Evolutionary conservation across 164 flowering plant species (phyloP).

Genomic region (Vitis cinerea): DNA sequence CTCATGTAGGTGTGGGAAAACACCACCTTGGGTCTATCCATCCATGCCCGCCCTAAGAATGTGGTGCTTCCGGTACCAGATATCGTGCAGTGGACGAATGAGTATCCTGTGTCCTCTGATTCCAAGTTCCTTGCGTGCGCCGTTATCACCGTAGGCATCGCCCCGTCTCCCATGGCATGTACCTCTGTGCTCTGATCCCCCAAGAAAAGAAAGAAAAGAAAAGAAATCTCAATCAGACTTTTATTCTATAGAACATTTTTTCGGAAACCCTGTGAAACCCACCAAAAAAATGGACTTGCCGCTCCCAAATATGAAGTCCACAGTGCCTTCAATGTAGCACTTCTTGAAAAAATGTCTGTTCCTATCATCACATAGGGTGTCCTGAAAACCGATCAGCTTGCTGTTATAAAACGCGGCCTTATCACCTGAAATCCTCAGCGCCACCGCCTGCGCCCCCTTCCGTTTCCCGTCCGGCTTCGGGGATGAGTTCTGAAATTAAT

Average conservation of each 20-base stretch:
- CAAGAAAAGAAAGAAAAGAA: no score
- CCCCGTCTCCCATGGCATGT: conserved; percentile 24
- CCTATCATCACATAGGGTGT: conserved; percentile 60
- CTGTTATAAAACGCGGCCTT: conserved; percentile 58
- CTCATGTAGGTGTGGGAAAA: conserved; percentile 39
- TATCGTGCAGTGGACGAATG: conserved; percentile 44
- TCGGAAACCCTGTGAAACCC: no score
- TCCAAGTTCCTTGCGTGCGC: conserved; percentile 41
- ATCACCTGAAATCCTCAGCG: conserved; percentile 49
- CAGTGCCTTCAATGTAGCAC: conserved; percentile 74
- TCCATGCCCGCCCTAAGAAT: conserved; percentile 50
- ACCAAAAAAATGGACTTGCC: conserved; percentile 36
- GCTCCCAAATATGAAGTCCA: conserved; percentile 78
- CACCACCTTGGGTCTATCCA: conserved; percentile 25
- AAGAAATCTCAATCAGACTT: no score
- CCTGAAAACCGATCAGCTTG: conserved; percentile 54
- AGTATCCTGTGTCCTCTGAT: conserved; percentile 30
- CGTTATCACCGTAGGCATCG: conserved; percentile 21
- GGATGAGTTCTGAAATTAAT: conserved; percentile 48
- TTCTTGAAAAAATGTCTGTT: conserved; percentile 73
- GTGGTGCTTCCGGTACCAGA: conserved; percentile 28
- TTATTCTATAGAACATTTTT: no score
- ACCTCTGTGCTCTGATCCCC: conserved; percentile 11
- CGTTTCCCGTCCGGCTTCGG: conserved; percentile 56
- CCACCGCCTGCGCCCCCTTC: conserved; percentile 54